Evolutionary conservation across 1,284 basidiomycete genomes (phyloP).

Genomic region (Irpex lacteus): DNA sequence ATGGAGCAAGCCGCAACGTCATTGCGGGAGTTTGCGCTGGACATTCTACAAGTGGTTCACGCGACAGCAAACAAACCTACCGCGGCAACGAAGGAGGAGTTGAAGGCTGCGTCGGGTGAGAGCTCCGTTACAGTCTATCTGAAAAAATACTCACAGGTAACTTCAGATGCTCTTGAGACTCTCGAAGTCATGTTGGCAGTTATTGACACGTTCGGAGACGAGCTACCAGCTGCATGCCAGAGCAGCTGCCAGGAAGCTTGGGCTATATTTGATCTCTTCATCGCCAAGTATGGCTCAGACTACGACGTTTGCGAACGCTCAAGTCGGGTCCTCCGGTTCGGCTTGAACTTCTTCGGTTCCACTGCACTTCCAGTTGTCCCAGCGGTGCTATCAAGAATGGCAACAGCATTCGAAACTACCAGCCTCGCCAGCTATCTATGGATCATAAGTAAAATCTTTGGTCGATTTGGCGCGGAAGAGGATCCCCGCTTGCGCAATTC

Average conservation of each 20-base stretch:
- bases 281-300: constrained; percentile 78
- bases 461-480: constrained; percentile 68
- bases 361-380: constrained; percentile 69
- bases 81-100: constrained; percentile 58
- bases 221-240: constrained; percentile 78
- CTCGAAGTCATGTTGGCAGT: constrained; percentile 85
- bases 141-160: no score
- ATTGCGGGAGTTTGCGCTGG: constrained; percentile 80
- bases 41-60: constrained; percentile 72
- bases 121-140: constrained; percentile 4
- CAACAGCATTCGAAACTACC: constrained; percentile 75
- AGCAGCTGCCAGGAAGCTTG: constrained; percentile 82
- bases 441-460: constrained; percentile 86
- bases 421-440: constrained; percentile 90
- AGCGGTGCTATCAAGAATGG: constrained; percentile 74
- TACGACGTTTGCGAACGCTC: constrained; percentile 83
- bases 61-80: constrained; percentile 48
- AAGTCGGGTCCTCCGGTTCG: constrained; percentile 85
- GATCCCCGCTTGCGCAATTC: constrained; percentile 49
- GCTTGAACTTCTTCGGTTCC: constrained; percentile 78
- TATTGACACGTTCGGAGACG: constrained; percentile 77
- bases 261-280: constrained; percentile 78
- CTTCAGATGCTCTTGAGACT: constrained; percentile 80
- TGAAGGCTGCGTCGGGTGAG: constrained; percentile 36
- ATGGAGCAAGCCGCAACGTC: constrained; percentile 82